Evolutionary conservation across 495 filamentous ascomycete species (phyloP).

Genomic region (Lophium mytilinum): DNA sequence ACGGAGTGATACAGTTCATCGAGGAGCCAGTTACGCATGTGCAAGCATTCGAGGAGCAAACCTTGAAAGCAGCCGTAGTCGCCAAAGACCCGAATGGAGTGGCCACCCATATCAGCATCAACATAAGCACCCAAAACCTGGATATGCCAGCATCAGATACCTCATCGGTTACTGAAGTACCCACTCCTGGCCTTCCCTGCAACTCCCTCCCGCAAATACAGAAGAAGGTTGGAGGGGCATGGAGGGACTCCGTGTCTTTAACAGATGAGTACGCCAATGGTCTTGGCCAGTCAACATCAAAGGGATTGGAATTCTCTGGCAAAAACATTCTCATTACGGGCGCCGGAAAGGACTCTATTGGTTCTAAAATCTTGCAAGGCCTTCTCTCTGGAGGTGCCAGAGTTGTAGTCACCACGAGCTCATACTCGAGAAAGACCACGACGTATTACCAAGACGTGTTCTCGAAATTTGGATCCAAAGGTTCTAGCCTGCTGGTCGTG

Average conservation of each 20-base stretch:
- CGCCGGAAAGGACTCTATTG: constrained; percentile 92
- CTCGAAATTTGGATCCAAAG: constrained; percentile 76
- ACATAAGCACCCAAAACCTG: not conserved
- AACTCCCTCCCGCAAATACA: constrained; percentile 95
- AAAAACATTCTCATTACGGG: constrained; percentile 96
- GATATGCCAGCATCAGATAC: not conserved
- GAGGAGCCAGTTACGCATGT: constrained; percentile 76
- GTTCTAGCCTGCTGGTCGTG: constrained; percentile 89
- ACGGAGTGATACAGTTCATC: constrained; percentile 76
- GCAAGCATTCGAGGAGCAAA: constrained; percentile 58
- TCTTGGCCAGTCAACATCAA: constrained; percentile 70
- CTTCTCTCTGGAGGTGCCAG: constrained; percentile 90
- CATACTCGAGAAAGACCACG: constrained; percentile 81
- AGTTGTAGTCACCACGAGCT: constrained; percentile 87
- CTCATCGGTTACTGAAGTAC: not conserved
- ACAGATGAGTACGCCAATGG: constrained; percentile 85
- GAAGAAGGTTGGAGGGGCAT: constrained; percentile 80
- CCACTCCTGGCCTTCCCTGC: not conserved
- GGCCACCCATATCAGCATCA: not conserved
- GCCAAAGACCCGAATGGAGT: not conserved
- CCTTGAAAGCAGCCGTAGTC: not conserved
- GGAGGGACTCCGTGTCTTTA: constrained; percentile 95
- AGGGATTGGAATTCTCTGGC: constrained; percentile 78
- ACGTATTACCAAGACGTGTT: constrained; percentile 99
- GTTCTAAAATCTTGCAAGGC: constrained; percentile 87